These are phyloP conservation scores for Cordyceps pruinosa DNA, from an alignment of 2,329 filamentous ascomycete genomes.

Conservation along the genomic window DNA sequence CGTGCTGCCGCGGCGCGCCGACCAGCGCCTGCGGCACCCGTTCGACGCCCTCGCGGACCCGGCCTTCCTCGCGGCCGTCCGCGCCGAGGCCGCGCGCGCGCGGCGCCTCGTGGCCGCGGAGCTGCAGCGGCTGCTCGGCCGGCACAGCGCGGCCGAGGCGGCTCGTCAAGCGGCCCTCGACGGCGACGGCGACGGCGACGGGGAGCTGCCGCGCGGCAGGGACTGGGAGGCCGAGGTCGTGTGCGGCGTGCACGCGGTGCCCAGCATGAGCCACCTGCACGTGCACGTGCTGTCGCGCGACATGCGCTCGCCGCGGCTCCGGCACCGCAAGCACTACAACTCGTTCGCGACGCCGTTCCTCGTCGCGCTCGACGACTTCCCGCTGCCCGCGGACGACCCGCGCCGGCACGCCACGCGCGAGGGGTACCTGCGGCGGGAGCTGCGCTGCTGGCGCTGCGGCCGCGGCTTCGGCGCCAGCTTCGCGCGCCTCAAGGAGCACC, in stretches of 20 bases:
- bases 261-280: slow-evolving; percentile 89
- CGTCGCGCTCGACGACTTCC: slow-evolving; percentile 71
- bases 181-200: slow-evolving; percentile 41
- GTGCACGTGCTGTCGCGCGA: slow-evolving; percentile 81
- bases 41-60: slow-evolving; percentile 68
- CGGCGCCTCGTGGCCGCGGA: slow-evolving; percentile 64
- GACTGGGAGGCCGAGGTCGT: slow-evolving; percentile 73
- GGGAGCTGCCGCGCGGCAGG: slow-evolving; percentile 57
- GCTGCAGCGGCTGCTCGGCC: slow-evolving; percentile 61
- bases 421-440: slow-evolving; percentile 56
- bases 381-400: slow-evolving; percentile 58
- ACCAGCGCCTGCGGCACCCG: slow-evolving; percentile 60
- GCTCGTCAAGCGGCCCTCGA: slow-evolving; percentile 61
- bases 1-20: slow-evolving; percentile 67
- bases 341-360: slow-evolving; percentile 86
- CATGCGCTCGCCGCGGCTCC: slow-evolving; percentile 63
- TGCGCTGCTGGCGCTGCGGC: slow-evolving; percentile 82
- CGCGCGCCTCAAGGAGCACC: slow-evolving; percentile 64
- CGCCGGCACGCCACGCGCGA: slow-evolving; percentile 50
- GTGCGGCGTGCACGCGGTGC: slow-evolving; percentile 76
- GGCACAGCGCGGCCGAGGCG: slow-evolving; percentile 55
- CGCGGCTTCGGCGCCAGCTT: slow-evolving; percentile 69
- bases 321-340: slow-evolving; percentile 84
- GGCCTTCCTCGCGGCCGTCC: slow-evolving; percentile 60
- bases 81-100: slow-evolving; percentile 53